A percentile compares a stretch with the other conserved stretches of the same genome.
Evolutionary conservation across 305 asterid genomes (phyloP).

Genomic region (Fraxinus nigra): DNA sequence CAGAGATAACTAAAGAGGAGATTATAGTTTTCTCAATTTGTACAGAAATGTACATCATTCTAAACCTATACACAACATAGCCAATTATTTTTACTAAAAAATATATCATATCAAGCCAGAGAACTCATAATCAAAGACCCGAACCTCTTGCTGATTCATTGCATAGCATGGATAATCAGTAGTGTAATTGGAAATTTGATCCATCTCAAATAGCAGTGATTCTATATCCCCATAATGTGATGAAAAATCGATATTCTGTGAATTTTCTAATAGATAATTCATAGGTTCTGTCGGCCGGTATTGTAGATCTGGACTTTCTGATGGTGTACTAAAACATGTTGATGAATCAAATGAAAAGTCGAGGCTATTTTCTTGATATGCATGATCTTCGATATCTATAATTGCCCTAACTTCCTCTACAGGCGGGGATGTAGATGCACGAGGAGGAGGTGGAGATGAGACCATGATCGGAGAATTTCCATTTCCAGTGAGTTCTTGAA

Average conservation of each 20-base stretch:
- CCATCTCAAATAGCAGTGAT: constrained; percentile 50
- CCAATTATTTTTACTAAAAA: neutral
- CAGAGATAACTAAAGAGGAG: neutral
- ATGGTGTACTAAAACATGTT: constrained; percentile 8
- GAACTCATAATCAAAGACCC: constrained; percentile 37
- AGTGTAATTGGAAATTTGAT: constrained; percentile 19
- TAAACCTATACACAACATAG: neutral
- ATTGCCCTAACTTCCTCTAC: constrained; percentile 18
- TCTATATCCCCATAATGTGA: constrained; percentile 41
- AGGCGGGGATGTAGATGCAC: neutral
- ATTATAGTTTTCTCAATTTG: neutral
- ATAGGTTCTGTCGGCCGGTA: constrained; percentile 7
- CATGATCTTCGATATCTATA: constrained; percentile 3
- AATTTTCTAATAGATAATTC: constrained; percentile 14
- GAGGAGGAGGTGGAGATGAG: constrained; percentile 26
- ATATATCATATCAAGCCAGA: constrained; percentile 17
- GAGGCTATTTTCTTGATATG: constrained; percentile 26
- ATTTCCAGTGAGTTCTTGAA: constrained; percentile 57
- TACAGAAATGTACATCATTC: neutral
- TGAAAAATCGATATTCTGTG: constrained; percentile 23
- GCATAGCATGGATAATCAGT: constrained; percentile 19
- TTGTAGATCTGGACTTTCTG: constrained; percentile 24
- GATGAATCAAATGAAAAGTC: constrained; percentile 30
- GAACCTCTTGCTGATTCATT: constrained; percentile 37
- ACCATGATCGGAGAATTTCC: constrained; percentile 17